These are phyloP conservation scores for Arbutus unedo DNA, from an alignment of 148 eudicot genomes.

Conservation along the genomic window DNA sequence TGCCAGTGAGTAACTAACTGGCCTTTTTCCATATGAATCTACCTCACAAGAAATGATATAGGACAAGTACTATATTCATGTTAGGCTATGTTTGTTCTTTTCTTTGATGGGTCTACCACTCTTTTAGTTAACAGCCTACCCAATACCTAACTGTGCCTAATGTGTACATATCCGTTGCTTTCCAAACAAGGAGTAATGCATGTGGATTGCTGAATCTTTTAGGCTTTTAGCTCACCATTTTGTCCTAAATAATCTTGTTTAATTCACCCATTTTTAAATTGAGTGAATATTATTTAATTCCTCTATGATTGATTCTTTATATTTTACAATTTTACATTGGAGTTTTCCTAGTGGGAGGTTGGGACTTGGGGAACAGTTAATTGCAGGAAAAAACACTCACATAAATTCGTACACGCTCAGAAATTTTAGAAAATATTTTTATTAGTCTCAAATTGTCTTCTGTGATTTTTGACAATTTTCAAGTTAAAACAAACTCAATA, in stretches of 20 bases:
- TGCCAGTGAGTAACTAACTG: constrained; percentile 21
- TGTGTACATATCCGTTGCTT: not conserved
- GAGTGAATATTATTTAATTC: not conserved
- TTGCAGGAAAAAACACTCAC: too few relatives aligned
- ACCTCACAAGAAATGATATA: constrained; percentile 9
- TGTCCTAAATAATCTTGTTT: not conserved
- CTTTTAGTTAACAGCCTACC: constrained; percentile 16
- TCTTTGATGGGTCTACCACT: constrained; percentile 16
- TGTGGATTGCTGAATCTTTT: not conserved
- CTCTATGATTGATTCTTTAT: not conserved
- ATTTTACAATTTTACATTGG: not conserved
- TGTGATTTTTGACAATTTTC: too few relatives aligned
- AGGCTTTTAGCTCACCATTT: not conserved
- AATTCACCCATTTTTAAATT: not conserved
- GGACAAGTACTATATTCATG: not conserved
- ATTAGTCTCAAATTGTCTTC: too few relatives aligned
- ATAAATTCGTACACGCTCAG: too few relatives aligned
- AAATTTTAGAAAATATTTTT: too few relatives aligned
- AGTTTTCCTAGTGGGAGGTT: not conserved
- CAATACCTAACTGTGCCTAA: not conserved
- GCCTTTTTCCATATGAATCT: constrained; percentile 17
- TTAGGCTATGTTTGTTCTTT: constrained; percentile 17
- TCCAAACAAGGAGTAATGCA: not conserved
- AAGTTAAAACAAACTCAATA: too few relatives aligned
- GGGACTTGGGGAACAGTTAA: not conserved